Percentiles rank a stretch among this genome's conserved stretches.
Evolutionary conservation across 495 filamentous ascomycete genomes (phyloP).

Genomic region (Aspergillus sclerotiicarbonarius): DNA sequence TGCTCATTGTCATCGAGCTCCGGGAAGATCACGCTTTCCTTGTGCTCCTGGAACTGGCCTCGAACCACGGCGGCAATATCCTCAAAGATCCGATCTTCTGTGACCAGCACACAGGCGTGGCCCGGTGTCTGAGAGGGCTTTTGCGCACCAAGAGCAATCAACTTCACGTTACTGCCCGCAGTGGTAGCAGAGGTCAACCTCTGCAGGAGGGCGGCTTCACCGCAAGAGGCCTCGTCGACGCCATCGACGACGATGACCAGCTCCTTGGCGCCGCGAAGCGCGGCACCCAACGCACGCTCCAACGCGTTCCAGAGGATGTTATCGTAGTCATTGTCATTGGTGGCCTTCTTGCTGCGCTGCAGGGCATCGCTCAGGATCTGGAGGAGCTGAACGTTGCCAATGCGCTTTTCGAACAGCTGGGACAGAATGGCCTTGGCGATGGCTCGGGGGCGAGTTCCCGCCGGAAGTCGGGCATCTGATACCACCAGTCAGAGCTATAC

Average conservation of each 20-base stretch:
- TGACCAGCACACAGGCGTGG: conserved; percentile 16
- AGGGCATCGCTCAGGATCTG: conserved; percentile 34
- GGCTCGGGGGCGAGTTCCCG: conserved; percentile 17
- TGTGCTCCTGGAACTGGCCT: conserved; percentile 9
- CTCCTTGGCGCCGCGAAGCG: conserved; percentile 33
- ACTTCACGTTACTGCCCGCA: conserved; percentile 27
- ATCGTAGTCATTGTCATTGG: conserved; percentile 29
- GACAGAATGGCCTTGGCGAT: conserved; percentile 33
- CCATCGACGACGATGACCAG: conserved; percentile 40
- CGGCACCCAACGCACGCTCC: conserved; percentile 18
- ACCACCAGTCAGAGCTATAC: background rate
- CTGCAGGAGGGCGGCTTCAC: conserved; percentile 28
- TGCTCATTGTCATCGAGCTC: conserved; percentile 15
- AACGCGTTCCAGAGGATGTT: conserved; percentile 19
- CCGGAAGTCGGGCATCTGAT: conserved; percentile 19
- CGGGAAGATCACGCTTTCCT: conserved; percentile 6
- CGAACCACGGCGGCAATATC: conserved; percentile 26
- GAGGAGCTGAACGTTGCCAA: conserved; percentile 38
- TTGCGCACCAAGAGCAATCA: conserved; percentile 36
- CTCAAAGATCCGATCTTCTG: conserved; percentile 23
- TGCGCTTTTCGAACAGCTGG: conserved; percentile 42
- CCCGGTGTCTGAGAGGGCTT: conserved; percentile 17
- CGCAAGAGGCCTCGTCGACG: conserved; percentile 35
- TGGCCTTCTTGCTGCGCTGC: conserved; percentile 27
- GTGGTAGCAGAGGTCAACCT: conserved; percentile 24